Base-by-base conservation (phyloP, 345 rosid species). In the Gossypium thurberi region DNA sequence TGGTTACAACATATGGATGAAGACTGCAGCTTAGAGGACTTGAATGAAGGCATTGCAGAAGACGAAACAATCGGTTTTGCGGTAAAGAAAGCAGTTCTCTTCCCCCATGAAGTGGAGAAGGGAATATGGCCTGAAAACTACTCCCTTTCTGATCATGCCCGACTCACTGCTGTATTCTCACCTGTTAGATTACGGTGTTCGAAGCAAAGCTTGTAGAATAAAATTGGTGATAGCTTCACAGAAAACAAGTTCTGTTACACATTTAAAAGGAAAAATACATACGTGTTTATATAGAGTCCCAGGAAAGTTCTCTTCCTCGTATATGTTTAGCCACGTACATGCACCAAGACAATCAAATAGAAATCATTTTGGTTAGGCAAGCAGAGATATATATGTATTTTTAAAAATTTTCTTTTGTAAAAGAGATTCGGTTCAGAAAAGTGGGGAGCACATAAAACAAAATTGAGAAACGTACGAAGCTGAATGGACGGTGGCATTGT, bases 121-220 rank as follows among this genome's bases (percentile, higher is more conserved):
- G 97, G 97, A 73, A 77, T 78, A 72, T 94, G 98, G 97, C 98
- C 98, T 0, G 97, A 91, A 68, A 83, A 86, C 72, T 90, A 91
- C 78, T 89, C 79, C 43, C 90, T 94, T 14, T 94, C 95, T 0
- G 98, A 94, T 78, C 98, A 94, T 65, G 97, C 97, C 56, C 83
- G 90, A 44, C 97, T 91, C 66, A 90, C 93, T 0, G 97, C 91
- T 25, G 91, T 87, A 13, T 90, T 94, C 71, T 88, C 93, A 9
- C 98, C 97, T 0, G 84, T 90, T 63, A 84, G 83, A 78, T 86
- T 94, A 88, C 84, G 82, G 2, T 84, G 89, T 82, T 77, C 82
- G 2, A 80, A 62, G 55, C 8, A 25, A 15, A 20, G 28, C 58
- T 13, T 25, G 51, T 68, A 68, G 71, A 68, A 43, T 15, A 15